Evolutionary conservation across 1,139 yeast species (phyloP).

Genomic region (Sugiyamaella paludigena): DNA sequence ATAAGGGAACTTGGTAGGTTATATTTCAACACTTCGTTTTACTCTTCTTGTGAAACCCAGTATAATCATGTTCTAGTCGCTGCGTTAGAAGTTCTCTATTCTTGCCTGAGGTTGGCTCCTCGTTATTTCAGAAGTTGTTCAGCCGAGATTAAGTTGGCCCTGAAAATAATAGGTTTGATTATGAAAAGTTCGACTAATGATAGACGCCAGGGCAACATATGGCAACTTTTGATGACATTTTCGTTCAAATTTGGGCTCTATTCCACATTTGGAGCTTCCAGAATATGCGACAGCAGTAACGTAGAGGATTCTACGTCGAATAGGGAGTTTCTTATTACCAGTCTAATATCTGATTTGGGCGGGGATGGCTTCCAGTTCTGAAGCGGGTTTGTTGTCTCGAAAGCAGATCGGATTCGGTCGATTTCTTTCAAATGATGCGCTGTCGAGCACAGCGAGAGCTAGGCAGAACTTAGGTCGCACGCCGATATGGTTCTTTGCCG

Average conservation of each 20-base stretch:
- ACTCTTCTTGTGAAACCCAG: conserved; percentile 26
- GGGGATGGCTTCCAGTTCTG: background rate
- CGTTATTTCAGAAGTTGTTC: conserved; percentile 13
- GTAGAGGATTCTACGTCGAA: background rate
- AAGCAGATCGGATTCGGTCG: too few relatives aligned
- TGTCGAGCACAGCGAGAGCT: too few relatives aligned
- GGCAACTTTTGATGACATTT: conserved; percentile 24
- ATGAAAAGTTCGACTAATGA: conserved; percentile 16
- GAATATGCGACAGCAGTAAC: conserved; percentile 3
- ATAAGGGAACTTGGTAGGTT: conserved; percentile 25
- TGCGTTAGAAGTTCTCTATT: conserved; percentile 27
- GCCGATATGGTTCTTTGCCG: too few relatives aligned
- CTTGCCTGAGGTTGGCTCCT: conserved; percentile 22
- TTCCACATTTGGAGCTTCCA: conserved; percentile 13
- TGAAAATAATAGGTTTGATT: conserved; percentile 20
- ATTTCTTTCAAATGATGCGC: too few relatives aligned
- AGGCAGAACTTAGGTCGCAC: background rate
- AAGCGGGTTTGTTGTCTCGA: too few relatives aligned
- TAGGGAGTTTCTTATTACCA: conserved; percentile 8
- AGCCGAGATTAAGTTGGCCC: conserved; percentile 18
- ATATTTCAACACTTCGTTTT: conserved; percentile 23
- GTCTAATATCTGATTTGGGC: conserved; percentile 11
- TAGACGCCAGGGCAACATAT: conserved; percentile 21
- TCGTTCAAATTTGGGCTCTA: conserved; percentile 23
- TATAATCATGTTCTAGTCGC: conserved; percentile 29